Base-by-base conservation (phyloP, 164 flowering plant genomes). In the Chimonanthus salicifolius region DNA sequence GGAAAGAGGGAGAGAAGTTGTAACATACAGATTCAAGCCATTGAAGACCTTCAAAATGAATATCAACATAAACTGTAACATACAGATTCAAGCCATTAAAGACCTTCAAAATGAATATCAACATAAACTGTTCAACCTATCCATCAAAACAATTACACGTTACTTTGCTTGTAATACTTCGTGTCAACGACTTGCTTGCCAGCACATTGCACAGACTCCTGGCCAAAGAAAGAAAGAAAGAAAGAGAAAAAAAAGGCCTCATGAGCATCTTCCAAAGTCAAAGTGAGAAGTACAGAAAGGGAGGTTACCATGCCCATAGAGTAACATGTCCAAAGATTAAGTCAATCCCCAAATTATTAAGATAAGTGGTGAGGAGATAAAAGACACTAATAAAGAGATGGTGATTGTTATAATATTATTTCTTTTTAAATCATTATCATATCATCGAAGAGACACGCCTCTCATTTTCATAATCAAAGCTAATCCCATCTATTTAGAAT, bases 131-230 rank as follows among this genome's bases (percentile, higher is more conserved):
- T 46, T 46, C 70, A 44, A 8, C 50, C 6, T 15, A 7, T 15
- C 70, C 13, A 6, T 47, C 15, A 48, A n/a, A 47, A 49, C 51
- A 47, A 58, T 80, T 78, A 94, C 44, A 94, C 98, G 77, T 92
- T 94, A 87, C 97, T 94, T 77, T 94, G 98, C 78, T 89, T 92
- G 87, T 92, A 94, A 0, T 74, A 63, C 83, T 89, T 89, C 78
- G 97, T 94, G 85, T 94, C 98, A 33, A 94, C 85, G 0, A 94
- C 96, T 85, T 94, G 97, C 81, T 94, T 94, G 0, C 98, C 97
- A n/a, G 33, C 98, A 94, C 98, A 94, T 94, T 0, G 98, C 97
- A 84, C 98, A 94, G 16, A 94, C 97, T 49, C 98, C 98, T 94
- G 91, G 71, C 84, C 33, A 82, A 74, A 68, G 13, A 73, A 2